These are phyloP conservation scores for Amborella trichopoda DNA, from an alignment of 164 flowering plant species.

Conservation along the genomic window DNA sequence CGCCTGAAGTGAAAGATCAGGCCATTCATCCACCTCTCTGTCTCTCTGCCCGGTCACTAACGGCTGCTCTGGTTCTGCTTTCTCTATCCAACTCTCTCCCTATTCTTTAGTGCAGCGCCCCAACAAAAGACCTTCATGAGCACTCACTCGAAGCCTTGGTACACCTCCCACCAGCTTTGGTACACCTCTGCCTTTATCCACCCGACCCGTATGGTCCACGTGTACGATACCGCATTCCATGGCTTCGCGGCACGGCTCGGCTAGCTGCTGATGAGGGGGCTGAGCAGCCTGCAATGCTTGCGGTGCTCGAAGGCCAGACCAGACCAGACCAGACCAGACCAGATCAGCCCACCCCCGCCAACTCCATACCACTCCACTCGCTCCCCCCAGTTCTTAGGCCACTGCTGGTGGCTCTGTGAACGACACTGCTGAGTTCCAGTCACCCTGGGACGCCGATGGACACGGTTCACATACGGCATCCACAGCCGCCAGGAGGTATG, in stretches of 20 bases:
- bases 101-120: too few relatives aligned
- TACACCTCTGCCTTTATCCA: slow-evolving; percentile 59
- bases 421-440: slow-evolving; percentile 48
- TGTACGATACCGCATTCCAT: slow-evolving; percentile 74
- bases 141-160: too few relatives aligned
- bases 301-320: slow-evolving; percentile 58
- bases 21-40: too few relatives aligned
- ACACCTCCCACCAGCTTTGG: slow-evolving; percentile 84
- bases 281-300: slow-evolving; percentile 55
- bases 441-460: slow-evolving; percentile 90
- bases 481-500: slow-evolving; percentile 74
- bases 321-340: too few relatives aligned
- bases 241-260: slow-evolving; percentile 89
- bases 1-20: too few relatives aligned
- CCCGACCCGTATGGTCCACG: slow-evolving; percentile 47
- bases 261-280: slow-evolving; percentile 36
- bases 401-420: slow-evolving; percentile 32
- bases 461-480: slow-evolving; percentile 98
- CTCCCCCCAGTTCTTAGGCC: slow-evolving; percentile 92
- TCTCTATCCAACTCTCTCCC: too few relatives aligned
- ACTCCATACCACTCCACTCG: slow-evolving; percentile 96
- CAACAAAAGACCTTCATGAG: too few relatives aligned
- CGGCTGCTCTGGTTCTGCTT: too few relatives aligned
- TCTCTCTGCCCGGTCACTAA: too few relatives aligned
- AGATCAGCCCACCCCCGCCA: too few relatives aligned